These are phyloP conservation scores for Endocalyx cinctus DNA, from an alignment of 2,329 filamentous ascomycete species.

Conservation along the genomic window DNA sequence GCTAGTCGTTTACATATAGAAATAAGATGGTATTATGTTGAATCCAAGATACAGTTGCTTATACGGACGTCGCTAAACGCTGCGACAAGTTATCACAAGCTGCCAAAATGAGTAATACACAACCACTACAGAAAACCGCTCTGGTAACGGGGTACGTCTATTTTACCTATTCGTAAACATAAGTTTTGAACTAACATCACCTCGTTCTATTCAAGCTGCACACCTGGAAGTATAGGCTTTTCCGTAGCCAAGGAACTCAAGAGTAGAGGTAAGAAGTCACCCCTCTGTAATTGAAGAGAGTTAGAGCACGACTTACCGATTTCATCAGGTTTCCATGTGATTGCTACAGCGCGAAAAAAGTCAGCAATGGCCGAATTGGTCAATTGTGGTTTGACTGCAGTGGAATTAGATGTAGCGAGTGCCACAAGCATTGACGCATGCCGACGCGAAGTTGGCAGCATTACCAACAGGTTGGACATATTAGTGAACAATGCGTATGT, in stretches of 20 bases:
- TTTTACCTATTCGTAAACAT: too few species aligned
- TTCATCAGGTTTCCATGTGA: background rate
- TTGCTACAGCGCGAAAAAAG: background rate
- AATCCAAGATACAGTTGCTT: too few species aligned
- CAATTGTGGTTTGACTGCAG: background rate
- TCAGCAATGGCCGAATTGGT: background rate
- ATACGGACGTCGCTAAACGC: too few species aligned
- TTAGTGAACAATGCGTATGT: slow-evolving; percentile 48
- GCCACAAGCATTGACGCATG: background rate
- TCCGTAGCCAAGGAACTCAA: background rate
- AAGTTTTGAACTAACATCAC: background rate
- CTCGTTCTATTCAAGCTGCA: background rate
- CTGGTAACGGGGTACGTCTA: background rate
- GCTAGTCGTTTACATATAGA: too few species aligned
- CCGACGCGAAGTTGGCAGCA: background rate
- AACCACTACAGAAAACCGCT: background rate
- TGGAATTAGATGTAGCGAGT: background rate
- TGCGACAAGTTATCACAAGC: too few species aligned
- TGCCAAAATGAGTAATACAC: background rate
- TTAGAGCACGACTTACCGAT: background rate
- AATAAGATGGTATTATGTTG: too few species aligned
- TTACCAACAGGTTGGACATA: background rate
- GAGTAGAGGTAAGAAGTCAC: background rate
- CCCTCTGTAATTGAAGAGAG: background rate
- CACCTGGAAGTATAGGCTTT: background rate